A percentile compares a stretch with the other conserved stretches of the same genome.
Evolutionary conservation across 352 stramenopile genomes (phyloP).

Genomic region (Bremia lactucae): DNA sequence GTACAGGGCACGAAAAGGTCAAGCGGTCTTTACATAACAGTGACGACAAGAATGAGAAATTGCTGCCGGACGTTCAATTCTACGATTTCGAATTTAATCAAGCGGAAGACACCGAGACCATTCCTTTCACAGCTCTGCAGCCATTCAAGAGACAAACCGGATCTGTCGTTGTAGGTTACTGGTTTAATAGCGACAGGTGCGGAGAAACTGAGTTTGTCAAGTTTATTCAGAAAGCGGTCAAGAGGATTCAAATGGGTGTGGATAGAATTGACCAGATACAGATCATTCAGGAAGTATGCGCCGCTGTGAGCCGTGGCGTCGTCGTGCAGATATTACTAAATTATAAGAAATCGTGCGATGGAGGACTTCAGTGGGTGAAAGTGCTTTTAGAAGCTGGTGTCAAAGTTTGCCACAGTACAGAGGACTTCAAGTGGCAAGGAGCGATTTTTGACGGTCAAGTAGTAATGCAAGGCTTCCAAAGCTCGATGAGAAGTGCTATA

Average conservation of each 20-base stretch:
- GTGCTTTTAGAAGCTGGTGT: slow-evolving; percentile 2
- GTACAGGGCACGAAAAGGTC: neutral
- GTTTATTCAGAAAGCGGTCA: slow-evolving; percentile 1
- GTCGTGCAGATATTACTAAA: slow-evolving; percentile 1
- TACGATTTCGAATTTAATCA: neutral
- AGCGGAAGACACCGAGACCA: neutral
- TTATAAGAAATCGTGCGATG: slow-evolving; percentile 1
- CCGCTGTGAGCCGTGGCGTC: slow-evolving; percentile 3
- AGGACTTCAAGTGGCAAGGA: slow-evolving; percentile 3
- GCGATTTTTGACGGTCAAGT: slow-evolving; percentile 10
- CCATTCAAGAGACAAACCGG: neutral
- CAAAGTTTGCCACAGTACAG: slow-evolving; percentile 7
- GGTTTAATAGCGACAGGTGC: slow-evolving; percentile 1
- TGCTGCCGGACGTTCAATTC: neutral
- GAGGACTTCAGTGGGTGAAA: slow-evolving; percentile 1
- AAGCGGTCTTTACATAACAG: neutral
- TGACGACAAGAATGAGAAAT: neutral
- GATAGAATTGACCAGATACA: neutral
- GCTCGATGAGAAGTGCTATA: neutral
- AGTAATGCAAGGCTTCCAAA: slow-evolving; percentile 6
- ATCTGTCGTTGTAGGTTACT: slow-evolving; percentile 2
- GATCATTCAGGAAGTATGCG: neutral
- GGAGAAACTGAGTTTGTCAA: slow-evolving; percentile 2
- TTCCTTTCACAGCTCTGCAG: neutral
- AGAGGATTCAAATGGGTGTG: slow-evolving; percentile 6